Base-by-base conservation (phyloP, 129 eudicot genomes). In the Arctium lappa region DNA sequence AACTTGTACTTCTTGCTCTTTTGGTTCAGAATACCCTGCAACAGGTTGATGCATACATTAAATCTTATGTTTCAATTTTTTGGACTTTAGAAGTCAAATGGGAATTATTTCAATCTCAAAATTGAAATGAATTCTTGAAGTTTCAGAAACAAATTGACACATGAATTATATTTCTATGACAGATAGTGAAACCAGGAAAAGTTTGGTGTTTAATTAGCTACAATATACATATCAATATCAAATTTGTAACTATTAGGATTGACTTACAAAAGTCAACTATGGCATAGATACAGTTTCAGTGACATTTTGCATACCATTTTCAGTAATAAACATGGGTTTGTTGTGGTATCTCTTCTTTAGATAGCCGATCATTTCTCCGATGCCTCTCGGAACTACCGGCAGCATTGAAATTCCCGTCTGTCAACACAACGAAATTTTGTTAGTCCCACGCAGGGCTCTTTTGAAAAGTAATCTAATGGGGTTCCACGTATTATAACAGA, bases 261-360 rank as follows among this genome's bases (percentile, higher is more conserved):
- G 69, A 73, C 79, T 68, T 80, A 12, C 56, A 38, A 75, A 85
- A 53, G 29, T 50, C 46, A 79, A 18, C 15, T 7, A 56, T 30
- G 4, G 22, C 15, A 39, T 29, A 56, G 7, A 56, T 56, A 56
- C 7, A 56, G 65, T 56, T 56, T 56, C 1, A 3, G 70, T 37
- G 60, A 18, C 44, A 50, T 44, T 80, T 72, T 76, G 16, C 89
- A 80, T 85, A 95, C 99, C 99, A 85, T 95, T 95, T 88, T 95
- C 99, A 16, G 97, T 92, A 40, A 95, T 76, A 85, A 88, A 91
- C 89, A 95, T 92, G 6, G 97, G 93, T 77, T 81, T 95, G 90
- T 90, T 93, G 78, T 88, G 74, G 83, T 95, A 95, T 87, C 93
- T 93, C 74, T 82, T 85, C 87, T 84, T 91, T 32, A 93, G 16